Evolutionary conservation across 192 early-diverging fungal genomes (phyloP), one percentile per base, ranked within the genome.

Genomic region (Umbelopsis vinacea): DNA sequence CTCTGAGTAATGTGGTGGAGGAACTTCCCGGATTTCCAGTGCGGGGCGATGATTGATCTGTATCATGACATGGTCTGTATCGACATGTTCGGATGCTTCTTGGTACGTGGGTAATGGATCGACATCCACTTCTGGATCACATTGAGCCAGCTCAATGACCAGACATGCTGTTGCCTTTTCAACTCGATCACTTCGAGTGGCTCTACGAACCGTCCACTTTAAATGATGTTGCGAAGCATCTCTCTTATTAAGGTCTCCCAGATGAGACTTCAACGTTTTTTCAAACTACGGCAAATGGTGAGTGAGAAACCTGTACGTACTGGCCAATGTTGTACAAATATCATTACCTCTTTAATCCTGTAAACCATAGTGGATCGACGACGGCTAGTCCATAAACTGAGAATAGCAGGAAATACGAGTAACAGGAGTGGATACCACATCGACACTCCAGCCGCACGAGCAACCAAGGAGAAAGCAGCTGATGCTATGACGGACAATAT

Each of bases 371-470:
- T 43, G 26, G 45, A 19, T 33, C 73, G 48, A 21, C 73, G 66
- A 7, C 73, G 52, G 11, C 66, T 54, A 0, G 73, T 68, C 67
- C 67, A 74, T 50, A 54, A 57, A 45, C 60, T 67, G 38, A 74
- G 67, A 35, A 57, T 10, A n/a, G 69, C 69, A 40, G 74, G 74
- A 17, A 75, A 37, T 7, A 71, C 12, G 6, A 75, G 47, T 7
- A 75, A 48, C 17, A 71, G 29, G 33, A 75, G 33, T 15, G 74
- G 74, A 46, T 75, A 75, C 69, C 68, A 70, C 43, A 75, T 53
- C 12, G 74, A 75, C n/a, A 75, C 24, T 46, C 67, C 69, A 17
- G n/a, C 74, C 5, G 74, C 54, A n/a, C 74, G 68, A 24, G 74
- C 69, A 6, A 43, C 69, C 63, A 75, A 29, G 7, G 74, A 70